Conservation (phyloP, 202 grass and related monocot species). For the Brachypodium distachyon region DNA sequence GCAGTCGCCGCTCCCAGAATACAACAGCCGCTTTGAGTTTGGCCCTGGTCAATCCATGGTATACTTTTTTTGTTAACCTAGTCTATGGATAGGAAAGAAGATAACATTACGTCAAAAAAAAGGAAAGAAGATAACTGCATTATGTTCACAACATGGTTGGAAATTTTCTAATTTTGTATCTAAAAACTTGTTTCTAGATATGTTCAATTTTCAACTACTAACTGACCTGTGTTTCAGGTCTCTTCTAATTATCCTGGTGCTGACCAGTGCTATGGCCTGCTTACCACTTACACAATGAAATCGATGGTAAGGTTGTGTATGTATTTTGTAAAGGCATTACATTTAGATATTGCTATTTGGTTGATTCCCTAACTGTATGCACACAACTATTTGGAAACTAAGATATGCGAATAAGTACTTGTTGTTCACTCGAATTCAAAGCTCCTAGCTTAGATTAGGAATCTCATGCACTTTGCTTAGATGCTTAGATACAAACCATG, state of each 20-base stretch:
- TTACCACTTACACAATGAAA: constrained; percentile 46
- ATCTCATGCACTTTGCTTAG: not conserved
- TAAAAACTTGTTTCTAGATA: not conserved
- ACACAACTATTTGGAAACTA: not conserved
- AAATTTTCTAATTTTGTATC: not conserved
- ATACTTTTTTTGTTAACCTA: not conserved
- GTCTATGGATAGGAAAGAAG: not conserved
- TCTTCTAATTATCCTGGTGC: constrained; percentile 43
- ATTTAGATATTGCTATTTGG: not conserved
- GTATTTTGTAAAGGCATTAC: not conserved
- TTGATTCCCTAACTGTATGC: not conserved
- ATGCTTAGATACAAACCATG: too few relatives aligned
- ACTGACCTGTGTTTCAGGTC: constrained; percentile 35
- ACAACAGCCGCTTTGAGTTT: constrained; percentile 46
- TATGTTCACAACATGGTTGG: not conserved
- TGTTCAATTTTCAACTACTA: not conserved
- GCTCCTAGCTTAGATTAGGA: not conserved
- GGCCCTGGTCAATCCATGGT: constrained; percentile 69
- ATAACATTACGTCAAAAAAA: too few relatives aligned
- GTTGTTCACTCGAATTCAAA: not conserved
- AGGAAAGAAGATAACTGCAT: not conserved
- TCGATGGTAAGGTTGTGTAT: constrained; percentile 44
- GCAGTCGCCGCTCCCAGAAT: constrained; percentile 41
- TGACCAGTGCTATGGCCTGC: constrained; percentile 72
- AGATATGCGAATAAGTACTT: not conserved